Base-by-base conservation (phyloP, 129 eudicot species). In the Flaveria sonorensis region DNA sequence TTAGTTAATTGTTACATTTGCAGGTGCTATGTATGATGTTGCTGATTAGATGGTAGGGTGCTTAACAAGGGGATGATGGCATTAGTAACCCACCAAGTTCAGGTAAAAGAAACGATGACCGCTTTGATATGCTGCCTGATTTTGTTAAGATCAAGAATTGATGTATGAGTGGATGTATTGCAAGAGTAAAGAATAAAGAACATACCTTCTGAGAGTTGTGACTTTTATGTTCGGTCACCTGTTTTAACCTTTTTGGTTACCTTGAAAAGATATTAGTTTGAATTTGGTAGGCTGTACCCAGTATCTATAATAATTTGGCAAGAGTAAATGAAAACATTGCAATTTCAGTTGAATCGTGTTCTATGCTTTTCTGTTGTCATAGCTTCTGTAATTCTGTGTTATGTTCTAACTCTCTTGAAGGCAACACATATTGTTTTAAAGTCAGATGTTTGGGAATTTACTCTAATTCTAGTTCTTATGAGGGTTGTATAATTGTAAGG, bases 41-140 rank as follows among this genome's bases (percentile, higher is more conserved):
- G 69, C 74, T 68, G 67, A 24, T 79, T 85, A 84, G 74, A 84
- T 79, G 87, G 57, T 78, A 65, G 75, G 83, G 78, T 72, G 66
- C 65, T 64, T 74, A 30, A 46, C 43, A 81, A 70, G 77, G 86
- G 81, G 82, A 83, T 76, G 83, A 90, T 90, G 96, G 93, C 85
- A 76, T 84, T 86, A 85, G 80, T 82, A 62, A 90, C 88, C 85
- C 81, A 86, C 77, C 96, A 85, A 71, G 57, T 85, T 79, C 89
- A 86, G 93, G 93, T 88, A 85, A 63, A 30, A 14, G 28, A 48
- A 73, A 30, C 20, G 45, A 6, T 42, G 2, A 26, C 2, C 3
- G 30, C 30, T 26, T 26, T 30, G 36, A 10, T 46, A 13, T 56
- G 40, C 39, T 70, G 21, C 36, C 30, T 53, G 71, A 1, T 19